A percentile compares a stretch with the other conserved stretches of the same genome.
Conservation (phyloP, 2,329 filamentous ascomycete species). For the Didymella pomorum region DNA sequence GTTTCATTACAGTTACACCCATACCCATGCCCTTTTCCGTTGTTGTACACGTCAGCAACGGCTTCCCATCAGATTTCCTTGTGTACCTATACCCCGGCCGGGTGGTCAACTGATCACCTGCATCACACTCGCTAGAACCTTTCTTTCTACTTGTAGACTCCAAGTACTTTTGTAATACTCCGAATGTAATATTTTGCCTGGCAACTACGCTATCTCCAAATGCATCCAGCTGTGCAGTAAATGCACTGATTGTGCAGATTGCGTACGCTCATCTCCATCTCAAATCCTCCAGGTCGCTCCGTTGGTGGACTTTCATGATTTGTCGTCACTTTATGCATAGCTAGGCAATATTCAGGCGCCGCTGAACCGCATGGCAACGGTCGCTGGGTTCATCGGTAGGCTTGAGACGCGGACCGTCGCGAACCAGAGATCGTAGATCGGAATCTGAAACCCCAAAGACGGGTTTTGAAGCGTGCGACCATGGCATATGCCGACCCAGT, state of each 20-base stretch:
- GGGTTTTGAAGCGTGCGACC: not conserved
- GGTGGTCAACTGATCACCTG: constrained; percentile 10
- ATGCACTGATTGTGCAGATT: too few relatives aligned
- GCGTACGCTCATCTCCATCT: not conserved
- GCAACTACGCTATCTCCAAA: constrained; percentile 1
- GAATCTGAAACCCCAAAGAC: constrained; percentile 4
- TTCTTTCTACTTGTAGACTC: constrained; percentile 23
- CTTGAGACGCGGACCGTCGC: constrained; percentile 22
- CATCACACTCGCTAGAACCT: constrained; percentile 22
- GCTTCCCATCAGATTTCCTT: constrained; percentile 21
- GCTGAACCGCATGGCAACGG: constrained; percentile 14
- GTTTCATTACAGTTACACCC: constrained; percentile 16
- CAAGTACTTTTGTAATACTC: constrained; percentile 23
- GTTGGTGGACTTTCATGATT: not conserved
- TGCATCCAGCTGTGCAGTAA: not conserved
- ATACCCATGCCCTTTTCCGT: constrained; percentile 12
- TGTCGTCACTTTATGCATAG: constrained; percentile 18
- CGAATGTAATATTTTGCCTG: constrained; percentile 20
- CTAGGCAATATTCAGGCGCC: constrained; percentile 11
- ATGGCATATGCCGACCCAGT: not conserved
- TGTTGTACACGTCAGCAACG: constrained; percentile 13
- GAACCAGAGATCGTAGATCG: constrained; percentile 21
- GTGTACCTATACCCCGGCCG: constrained; percentile 18
- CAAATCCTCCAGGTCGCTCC: not conserved
- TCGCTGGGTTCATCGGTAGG: constrained; percentile 7